Base-by-base conservation (phyloP, 345 rosid species). In the Viola odorata region DNA sequence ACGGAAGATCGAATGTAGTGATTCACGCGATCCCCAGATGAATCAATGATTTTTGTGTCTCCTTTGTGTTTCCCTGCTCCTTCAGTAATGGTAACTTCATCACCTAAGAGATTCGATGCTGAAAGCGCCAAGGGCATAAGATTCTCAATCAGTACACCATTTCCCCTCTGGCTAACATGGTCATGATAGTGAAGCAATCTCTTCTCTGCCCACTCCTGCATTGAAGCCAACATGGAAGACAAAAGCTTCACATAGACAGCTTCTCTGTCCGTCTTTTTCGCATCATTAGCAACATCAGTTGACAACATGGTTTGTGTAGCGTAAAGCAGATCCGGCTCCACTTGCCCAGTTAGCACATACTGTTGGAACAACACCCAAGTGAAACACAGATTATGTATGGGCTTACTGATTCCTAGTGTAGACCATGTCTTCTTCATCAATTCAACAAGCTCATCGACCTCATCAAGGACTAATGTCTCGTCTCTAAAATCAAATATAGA, bases 351-450 rank as follows among this genome's bases (percentile, higher is more conserved):
- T 15, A 47, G 61, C 0, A 87, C 86, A 15, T 90, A 87, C n/a
- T 84, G 97, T 16, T 84, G 82, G 76, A 92, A 90, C 55, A 90
- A 76, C 61, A 90, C 88, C 99, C 99, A 90, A 1, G 96, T 78
- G 72, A 90, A 83, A 68, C 95, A 90, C 6, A 83, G 47, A 52
- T 85, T 90, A 70, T 92, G 99, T 7, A 87, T 72, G 0, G 84
- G 74, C 64, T 84, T 58, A 45, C 75, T 83, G 74, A 92, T 87
- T 56, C 95, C 97, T 42, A 90, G 60, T 16, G 87, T 87, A 10
- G 87, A 70, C 99, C 99, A 92, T 6, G 99, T 90, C 72, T 90
- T 92, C 79, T 84, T 92, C 78, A 92, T 90, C 17, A 92, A 70
- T 69, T 92, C 96, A 3, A 85, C 58, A 39, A 92, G 88, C 73